Conservation (phyloP, 768 basidiomycete genomes). For the Podaxis sp. region DNA sequence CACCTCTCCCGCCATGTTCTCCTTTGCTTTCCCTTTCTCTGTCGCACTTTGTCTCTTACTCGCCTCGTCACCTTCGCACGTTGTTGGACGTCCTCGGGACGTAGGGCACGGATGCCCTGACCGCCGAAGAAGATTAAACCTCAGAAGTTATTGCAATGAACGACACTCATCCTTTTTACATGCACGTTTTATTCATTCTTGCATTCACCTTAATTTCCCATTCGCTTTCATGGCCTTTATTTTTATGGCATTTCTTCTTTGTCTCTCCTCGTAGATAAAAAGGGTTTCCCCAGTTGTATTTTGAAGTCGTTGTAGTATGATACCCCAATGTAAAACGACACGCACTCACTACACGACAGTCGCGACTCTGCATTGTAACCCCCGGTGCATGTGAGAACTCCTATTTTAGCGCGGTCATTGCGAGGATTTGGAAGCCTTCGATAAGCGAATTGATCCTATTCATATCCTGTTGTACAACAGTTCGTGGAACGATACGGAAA, state of each 20-base stretch:
- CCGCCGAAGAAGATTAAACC: not conserved
- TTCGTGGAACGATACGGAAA: not conserved
- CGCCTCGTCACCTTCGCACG: not conserved
- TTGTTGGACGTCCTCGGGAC: not conserved
- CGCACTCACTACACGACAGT: not conserved
- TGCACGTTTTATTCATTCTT: not conserved
- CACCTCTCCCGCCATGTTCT: constrained; percentile 5
- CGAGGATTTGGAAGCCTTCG: not conserved
- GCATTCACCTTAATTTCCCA: constrained; percentile 5
- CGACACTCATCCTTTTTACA: not conserved
- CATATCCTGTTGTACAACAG: not conserved
- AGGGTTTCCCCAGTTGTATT: not conserved
- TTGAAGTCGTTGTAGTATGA: constrained; percentile 10
- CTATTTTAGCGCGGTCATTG: not conserved
- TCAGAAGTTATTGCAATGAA: not conserved
- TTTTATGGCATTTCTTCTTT: constrained; percentile 1
- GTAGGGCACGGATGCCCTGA: not conserved
- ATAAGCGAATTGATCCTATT: not conserved
- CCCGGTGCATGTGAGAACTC: not conserved
- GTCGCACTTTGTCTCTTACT: constrained; percentile 20
- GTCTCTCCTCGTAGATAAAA: not conserved
- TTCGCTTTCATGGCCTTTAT: not conserved
- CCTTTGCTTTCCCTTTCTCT: constrained; percentile 25
- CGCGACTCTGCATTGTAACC: not conserved
- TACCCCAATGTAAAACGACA: constrained; percentile 13